These are phyloP conservation scores for Penicillium rolfsii DNA, from an alignment of 2,329 filamentous ascomycete genomes.

Conservation along the genomic window DNA sequence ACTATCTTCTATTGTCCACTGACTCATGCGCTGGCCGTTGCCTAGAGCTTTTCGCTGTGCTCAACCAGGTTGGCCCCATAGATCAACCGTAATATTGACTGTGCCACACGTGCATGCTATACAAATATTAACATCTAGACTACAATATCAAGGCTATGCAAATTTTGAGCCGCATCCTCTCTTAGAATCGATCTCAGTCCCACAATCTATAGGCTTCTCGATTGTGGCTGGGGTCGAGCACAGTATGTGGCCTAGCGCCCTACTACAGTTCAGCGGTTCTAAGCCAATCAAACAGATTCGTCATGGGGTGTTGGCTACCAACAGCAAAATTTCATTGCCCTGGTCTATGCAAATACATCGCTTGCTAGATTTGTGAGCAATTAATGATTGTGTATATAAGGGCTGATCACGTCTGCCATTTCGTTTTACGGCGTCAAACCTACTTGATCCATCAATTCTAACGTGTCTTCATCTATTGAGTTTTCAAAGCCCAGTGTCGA, in stretches of 20 bases:
- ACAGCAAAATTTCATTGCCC: neutral
- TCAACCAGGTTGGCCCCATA: neutral
- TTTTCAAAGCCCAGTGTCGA: neutral
- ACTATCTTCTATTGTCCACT: too few species aligned
- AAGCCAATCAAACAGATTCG: neutral
- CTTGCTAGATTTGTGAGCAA: neutral
- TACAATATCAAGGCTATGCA: neutral
- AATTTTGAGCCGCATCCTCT: neutral
- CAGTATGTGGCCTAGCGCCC: neutral
- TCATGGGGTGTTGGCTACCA: neutral
- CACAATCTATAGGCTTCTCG: neutral
- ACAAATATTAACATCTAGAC: neutral
- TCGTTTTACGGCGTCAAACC: too few species aligned
- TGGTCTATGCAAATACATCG: neutral
- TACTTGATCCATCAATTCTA: neutral
- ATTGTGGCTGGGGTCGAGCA: neutral
- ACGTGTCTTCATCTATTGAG: neutral
- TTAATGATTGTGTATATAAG: neutral
- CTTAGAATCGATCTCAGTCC: neutral
- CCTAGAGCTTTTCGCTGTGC: neutral
- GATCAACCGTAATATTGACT: neutral
- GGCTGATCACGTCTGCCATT: neutral
- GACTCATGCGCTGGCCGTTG: neutral
- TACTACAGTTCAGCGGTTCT: neutral
- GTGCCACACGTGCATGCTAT: neutral